Base-by-base conservation (phyloP, 139 green algal species). In the Volvox africanus region DNA sequence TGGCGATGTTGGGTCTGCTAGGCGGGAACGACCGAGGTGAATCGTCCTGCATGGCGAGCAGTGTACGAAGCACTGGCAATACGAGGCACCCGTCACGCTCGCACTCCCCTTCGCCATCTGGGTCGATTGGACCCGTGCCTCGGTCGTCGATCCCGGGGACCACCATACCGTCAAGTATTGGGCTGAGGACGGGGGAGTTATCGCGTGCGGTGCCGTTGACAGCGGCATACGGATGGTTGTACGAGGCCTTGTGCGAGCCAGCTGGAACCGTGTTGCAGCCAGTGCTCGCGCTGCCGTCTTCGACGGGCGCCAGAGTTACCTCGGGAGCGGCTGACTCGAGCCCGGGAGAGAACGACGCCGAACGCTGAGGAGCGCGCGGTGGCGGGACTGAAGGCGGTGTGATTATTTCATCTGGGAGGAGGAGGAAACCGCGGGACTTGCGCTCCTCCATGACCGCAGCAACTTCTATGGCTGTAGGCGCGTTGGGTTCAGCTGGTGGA, bases 31-130 rank as follows among this genome's bases (percentile, higher is more conserved):
- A 55, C 44, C 44, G 44, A 9, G 44, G 44, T 9, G 44, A 55
- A 55, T 50, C 61, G 13, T 87, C 61, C 1, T 76, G 61, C 81
- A 87, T 87, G 0, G 81, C 81, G 30, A 87, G 81, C 30, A 87
- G 61, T 32, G 81, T 87, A 5, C 81, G 81, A 32, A 87, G 81
- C 30, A 61, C 81, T 9, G 81, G 81, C 21, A 87, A 55, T 61
- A 87, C 81, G 32, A 87, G 81, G 61, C 81, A 87, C 2, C 81
- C 81, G 22, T 84, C 78, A 12, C 81, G 81, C 61, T 87, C 81
- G 61, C n/a, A n/a, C 5, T 36, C 81, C 12, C 61, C 61, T 5
- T 76, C 81, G 81, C 61, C 76, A 32, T 32, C 65, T 73, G 21
- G 21, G 9, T 73, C 65, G 16, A 24, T 16, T 12, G 21, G 65